Evolutionary conservation across 1,284 basidiomycete genomes (phyloP).

Genomic region (Xerocomus minutiporus): DNA sequence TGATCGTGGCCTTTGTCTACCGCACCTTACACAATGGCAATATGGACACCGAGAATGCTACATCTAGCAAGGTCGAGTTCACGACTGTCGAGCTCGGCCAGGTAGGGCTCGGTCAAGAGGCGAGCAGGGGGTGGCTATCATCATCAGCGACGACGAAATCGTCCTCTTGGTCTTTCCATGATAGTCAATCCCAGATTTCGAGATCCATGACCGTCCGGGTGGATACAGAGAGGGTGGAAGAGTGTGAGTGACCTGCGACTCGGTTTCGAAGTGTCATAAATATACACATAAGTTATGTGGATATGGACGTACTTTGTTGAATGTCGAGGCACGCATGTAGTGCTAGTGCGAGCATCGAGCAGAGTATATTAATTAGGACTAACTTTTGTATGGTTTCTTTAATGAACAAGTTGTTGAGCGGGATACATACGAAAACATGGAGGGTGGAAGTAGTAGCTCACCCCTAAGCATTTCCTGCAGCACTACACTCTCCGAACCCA

Average conservation of each 20-base stretch:
- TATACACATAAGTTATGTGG: no score
- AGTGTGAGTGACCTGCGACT: background rate
- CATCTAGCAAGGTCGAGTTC: constrained; percentile 4
- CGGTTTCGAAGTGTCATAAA: background rate
- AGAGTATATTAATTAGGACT: no score
- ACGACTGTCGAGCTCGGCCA: constrained; percentile 6
- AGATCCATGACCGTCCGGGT: background rate
- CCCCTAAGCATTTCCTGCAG: no score
- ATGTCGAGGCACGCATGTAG: no score
- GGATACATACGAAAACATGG: no score
- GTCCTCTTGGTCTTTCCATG: background rate
- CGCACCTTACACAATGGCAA: constrained; percentile 10
- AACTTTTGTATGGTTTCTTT: no score
- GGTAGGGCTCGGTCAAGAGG: background rate
- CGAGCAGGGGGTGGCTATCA: background rate
- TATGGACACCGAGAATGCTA: background rate
- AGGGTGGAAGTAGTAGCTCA: no score
- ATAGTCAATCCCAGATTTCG: background rate
- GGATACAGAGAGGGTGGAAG: background rate
- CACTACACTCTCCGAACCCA: no score
- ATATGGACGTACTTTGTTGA: no score
- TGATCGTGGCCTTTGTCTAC: constrained; percentile 25
- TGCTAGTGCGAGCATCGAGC: no score
- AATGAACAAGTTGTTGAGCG: no score
- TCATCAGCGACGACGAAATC: background rate